Percentiles rank a stretch among this genome's conserved stretches.
Conservation (phyloP, 139 green algal species). For the Picochlorum costavermella region DNA sequence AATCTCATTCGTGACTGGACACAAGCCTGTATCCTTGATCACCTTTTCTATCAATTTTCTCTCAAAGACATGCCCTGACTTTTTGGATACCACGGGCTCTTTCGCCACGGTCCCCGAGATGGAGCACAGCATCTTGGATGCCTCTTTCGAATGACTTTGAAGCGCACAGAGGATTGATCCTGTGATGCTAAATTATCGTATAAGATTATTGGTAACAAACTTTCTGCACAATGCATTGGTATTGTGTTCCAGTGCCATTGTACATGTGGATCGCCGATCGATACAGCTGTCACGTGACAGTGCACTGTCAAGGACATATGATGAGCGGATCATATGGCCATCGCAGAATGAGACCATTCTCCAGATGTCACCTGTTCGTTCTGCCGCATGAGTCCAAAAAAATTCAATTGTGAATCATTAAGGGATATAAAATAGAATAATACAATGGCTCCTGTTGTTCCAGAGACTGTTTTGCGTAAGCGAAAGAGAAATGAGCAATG, state of each 20-base stretch:
- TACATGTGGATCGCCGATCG: not conserved
- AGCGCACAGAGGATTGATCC: not conserved
- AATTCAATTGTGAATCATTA: not conserved
- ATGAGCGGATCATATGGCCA: no score
- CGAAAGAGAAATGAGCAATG: constrained; percentile 83
- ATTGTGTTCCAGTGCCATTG: not conserved
- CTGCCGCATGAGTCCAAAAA: no score
- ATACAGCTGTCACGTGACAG: not conserved
- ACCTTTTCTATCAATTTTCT: constrained; percentile 78
- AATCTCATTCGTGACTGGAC: constrained; percentile 69
- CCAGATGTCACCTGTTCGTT: not conserved
- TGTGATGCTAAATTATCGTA: no score
- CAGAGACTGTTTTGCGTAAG: constrained; percentile 56
- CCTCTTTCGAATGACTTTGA: not conserved
- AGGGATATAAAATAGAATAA: not conserved
- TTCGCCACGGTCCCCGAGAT: constrained; percentile 79
- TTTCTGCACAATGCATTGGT: not conserved
- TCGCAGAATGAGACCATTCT: no score
- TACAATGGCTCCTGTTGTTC: constrained; percentile 14
- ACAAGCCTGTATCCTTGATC: constrained; percentile 71
- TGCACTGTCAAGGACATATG: not conserved
- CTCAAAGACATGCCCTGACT: constrained; percentile 85
- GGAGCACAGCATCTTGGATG: constrained; percentile 17
- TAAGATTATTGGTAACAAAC: no score
- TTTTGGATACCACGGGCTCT: constrained; percentile 77